Evolutionary conservation across 129 eudicot genomes (phyloP), one percentile per base, ranked within the genome.

Genomic region (Rutidosis leptorrhynchoides): DNA sequence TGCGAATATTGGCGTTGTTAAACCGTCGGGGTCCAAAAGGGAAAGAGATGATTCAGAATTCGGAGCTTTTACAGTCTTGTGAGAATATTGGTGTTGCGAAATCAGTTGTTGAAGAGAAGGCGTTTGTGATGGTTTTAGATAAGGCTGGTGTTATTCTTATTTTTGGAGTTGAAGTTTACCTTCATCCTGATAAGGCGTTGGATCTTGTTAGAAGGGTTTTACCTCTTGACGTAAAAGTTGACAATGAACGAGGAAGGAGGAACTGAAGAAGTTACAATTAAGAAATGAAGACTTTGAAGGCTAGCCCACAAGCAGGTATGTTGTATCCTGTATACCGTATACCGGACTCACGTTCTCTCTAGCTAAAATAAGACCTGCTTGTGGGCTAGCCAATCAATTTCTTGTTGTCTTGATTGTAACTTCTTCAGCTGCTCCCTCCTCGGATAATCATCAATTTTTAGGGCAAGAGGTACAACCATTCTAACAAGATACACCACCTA

Each of bases 171-270:
- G 83, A 82, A 79, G 98, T 91, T 43, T 85, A 91, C 53, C 90
- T 91, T 56, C 95, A 91, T 70, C 98, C 98, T 62, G 90, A 91
- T 64, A 91, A 87, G 95, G 96, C n/a, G n/a, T n/a, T n/a, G n/a
- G n/a, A n/a, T n/a, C n/a, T n/a, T n/a, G n/a, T n/a, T n/a, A n/a
- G n/a, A n/a, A n/a, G n/a, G n/a, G n/a, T n/a, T n/a, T n/a, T n/a
- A n/a, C n/a, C n/a, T n/a, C n/a, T n/a, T n/a, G n/a, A n/a, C n/a
- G n/a, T n/a, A n/a, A n/a, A n/a, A n/a, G n/a, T n/a, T n/a, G n/a
- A n/a, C n/a, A n/a, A n/a, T n/a, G n/a, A n/a, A n/a, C n/a, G n/a
- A n/a, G n/a, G n/a, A n/a, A n/a, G n/a, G n/a, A n/a, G n/a, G n/a
- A n/a, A n/a, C n/a, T n/a, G n/a, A n/a, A n/a, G n/a, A n/a, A n/a